Evolutionary conservation across 495 filamentous ascomycete genomes (phyloP), one percentile per base, ranked within the genome.

Genomic region (Monascus purpureus): DNA sequence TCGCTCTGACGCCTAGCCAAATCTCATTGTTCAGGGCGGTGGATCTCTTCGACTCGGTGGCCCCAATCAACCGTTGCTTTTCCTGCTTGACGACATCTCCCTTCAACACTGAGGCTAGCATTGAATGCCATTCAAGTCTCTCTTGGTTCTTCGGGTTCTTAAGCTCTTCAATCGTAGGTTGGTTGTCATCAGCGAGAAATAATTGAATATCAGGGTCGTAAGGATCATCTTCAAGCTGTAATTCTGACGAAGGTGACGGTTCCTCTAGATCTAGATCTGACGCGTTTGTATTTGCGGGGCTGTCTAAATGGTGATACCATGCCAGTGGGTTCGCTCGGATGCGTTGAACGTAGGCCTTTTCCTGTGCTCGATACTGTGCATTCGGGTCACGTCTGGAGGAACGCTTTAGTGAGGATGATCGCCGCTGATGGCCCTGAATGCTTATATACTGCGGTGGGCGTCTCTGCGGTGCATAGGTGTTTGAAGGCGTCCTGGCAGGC

Each of bases 71-170:
- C 18, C 90, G 73, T 47, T 93, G 90, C 61, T 96, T 97, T 60
- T 97, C 90, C 53, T 97, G 90, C 40, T 82, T 81, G 14, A 97
- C 88, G 8, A 97, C 92, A 52, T 97, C 90, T 31, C 90, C 90
- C 22, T 87, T 96, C 41, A 97, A 57, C 2, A 97, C 90, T 1
- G 84, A 87, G 17, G 87, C 84, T 24, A 97, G 63, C 90, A 97
- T 97, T 3, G 82, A 80, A 58, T 97, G 88, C 90, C 90, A 97
- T 55, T 97, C 92, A 17, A 97, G 61, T 23, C 90, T 66, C 53
- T 96, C 90, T 32, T 90, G 72, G 46, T 90, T 96, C 41, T 73
- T 75, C 1, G 82, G 80, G 41, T 92, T 80, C 59, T 78, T 79
- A 20, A 95, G 61, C 50, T 97, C 92, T 37, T 95, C 90, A 17